Evolutionary conservation across 768 basidiomycete species (phyloP), one percentile per base, ranked within the genome.

Genomic region (Psilocybe sp.): DNA sequence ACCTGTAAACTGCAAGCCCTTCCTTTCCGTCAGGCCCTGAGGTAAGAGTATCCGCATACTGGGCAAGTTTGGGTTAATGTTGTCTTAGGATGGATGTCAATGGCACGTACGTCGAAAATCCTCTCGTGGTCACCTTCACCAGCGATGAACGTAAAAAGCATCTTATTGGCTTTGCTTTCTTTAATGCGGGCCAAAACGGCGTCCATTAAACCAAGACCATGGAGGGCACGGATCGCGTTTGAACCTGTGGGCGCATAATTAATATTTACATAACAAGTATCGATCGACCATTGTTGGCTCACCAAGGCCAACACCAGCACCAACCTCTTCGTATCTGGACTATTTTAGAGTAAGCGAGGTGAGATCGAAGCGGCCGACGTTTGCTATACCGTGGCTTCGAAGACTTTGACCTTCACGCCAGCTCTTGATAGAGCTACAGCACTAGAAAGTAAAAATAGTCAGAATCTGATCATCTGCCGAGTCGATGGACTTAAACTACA

Each of bases 251-350:
- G 9, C 31, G 18, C 14, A 28, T 12, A n/a, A 28, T 23, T 32
- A 32, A 36, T n/a, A 37, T 44, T 35, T 31, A 32, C 14, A 23
- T 33, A 12, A 18, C 19, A 44, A 5, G 13, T 19, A 20, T 13
- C 14, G 15, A 40, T 32, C 33, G 4, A n/a, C 32, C 8, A 16
- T n/a, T n/a, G 20, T 14, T 31, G 16, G 44, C 63, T 53, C 44
- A 77, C 79, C 79, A 16, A 82, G 51, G 14, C 71, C 76, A 38
- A 83, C 73, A 10, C 78, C 79, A n/a, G 79, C 79, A 9, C 81
- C 80, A 36, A 80, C 68, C 61, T 81, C 78, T 19, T 68, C 73
- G 50, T 78, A 80, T 44, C 69, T 67, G 13, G 70, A 56, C 79
- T 81, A 56, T 1, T 47, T 28, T 28, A n/a, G 41, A 33, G 15